Base-by-base conservation (phyloP, 2,329 filamentous ascomycete genomes). In the Trichoderma polysporum region DNA sequence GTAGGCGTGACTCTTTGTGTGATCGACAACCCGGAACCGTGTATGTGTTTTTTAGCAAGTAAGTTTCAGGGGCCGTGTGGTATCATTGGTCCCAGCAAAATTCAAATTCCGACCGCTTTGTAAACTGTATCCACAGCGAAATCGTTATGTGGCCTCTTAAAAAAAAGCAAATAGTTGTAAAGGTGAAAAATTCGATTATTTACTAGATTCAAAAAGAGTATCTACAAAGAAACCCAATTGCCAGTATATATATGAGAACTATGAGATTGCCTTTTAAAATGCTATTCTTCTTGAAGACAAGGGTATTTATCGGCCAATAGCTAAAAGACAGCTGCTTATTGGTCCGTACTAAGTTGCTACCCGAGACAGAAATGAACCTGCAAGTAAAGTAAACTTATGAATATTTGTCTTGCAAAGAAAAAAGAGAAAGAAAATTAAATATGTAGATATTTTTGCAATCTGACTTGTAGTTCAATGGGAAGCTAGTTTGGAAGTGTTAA, bases 111-210 rank as follows among this genome's bases (percentile, higher is more conserved):
- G 50, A 35, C 50, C 61, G 61, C 61, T 50, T 56, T 64, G 37
- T 47, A 45, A 63, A 35, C 49, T 37, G 60, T 63, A 53, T 41
- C 61, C 61, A 64, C 61, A 54, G 37, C 15, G 29, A 53, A 62
- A 19, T 33, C 25, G 19, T 19, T 47, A 37, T 22, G 17, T 15
- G 19, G n/a, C 6, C 15, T 25, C 13, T 17, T 2, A 35, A 9
- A 25, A 27, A 8, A 13, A 27, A 13, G 15, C 9, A 10, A 33
- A 10, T 6, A 25, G n/a, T 7, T 7, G 2, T n/a, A 1, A 53
- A 3, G 5, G 25, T 25, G 27, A 10, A 2, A 3, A 22, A 3
- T 10, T 22, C 27, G 17, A 4, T 1, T 3, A 12, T 22, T 13
- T 9, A 4, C 2, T 10, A 4, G 5, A 19, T 22, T 5, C 41